Evolutionary conservation across 2,329 filamentous ascomycete species (phyloP).

Genomic region (Exophiala xenobiotica): DNA sequence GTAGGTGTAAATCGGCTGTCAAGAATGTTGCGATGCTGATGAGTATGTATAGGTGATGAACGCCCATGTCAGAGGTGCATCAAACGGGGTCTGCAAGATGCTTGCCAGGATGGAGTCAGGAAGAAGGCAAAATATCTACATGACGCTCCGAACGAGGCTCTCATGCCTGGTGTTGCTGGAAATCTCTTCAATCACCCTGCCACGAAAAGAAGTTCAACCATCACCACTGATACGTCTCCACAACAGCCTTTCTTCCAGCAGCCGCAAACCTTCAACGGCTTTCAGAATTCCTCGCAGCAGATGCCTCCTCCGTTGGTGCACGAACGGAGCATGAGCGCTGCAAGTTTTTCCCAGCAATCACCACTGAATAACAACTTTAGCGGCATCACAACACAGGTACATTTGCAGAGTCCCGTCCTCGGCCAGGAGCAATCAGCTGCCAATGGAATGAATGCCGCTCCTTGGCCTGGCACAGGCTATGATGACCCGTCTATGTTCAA

Average conservation of each 20-base stretch:
- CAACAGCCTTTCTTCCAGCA: conserved; percentile 44
- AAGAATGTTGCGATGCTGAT: conserved; percentile 31
- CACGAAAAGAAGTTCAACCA: conserved; percentile 36
- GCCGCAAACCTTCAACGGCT: conserved; percentile 36
- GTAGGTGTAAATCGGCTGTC: conserved; percentile 61
- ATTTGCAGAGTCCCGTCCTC: conserved; percentile 41
- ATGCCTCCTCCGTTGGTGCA: conserved; percentile 48
- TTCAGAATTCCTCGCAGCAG: conserved; percentile 39
- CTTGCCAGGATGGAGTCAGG: conserved; percentile 91
- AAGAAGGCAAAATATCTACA: conserved; percentile 99
- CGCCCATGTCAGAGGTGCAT: conserved; percentile 91
- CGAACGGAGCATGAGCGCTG: conserved; percentile 43
- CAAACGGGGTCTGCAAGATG: conserved; percentile 85
- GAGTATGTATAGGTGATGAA: conserved; percentile 71
- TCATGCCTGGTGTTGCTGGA: conserved; percentile 78
- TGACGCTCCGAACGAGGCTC: conserved; percentile 84
- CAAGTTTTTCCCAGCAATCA: conserved; percentile 66
- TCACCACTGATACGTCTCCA: conserved; percentile 33
- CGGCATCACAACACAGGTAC: conserved; percentile 46
- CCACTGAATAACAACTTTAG: conserved; percentile 72
- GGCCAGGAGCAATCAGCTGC: conserved; percentile 40
- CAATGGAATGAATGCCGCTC: conserved; percentile 16
- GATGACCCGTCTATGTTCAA: conserved; percentile 93
- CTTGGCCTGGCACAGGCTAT: conserved; percentile 64
- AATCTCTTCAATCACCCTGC: conserved; percentile 56